phyloP scores from a whole-genome alignment of 2,329 filamentous ascomycete genomes.

The Fusarium bulbicola region DNA sequence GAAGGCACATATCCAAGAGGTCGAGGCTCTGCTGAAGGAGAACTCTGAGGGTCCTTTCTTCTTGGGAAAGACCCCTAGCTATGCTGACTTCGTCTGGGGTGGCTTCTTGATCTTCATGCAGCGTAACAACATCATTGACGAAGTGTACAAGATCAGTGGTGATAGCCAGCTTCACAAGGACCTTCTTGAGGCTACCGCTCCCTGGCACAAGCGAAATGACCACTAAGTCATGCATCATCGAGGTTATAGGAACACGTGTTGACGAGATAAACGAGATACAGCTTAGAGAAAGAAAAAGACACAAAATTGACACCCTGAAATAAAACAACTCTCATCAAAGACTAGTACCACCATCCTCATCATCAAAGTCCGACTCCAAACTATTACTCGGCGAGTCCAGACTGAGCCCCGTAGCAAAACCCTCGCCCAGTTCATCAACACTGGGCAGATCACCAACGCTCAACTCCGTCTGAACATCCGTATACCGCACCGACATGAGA shows the following conservation, averaged over 20 bases:
- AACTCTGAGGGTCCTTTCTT: conserved; percentile 68
- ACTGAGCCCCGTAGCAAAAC: conserved; percentile 10
- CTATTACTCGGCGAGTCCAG: not conserved
- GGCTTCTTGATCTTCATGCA: conserved; percentile 56
- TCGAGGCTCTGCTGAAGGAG: conserved; percentile 61
- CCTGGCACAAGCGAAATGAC: conserved; percentile 53
- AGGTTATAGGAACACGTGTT: not conserved
- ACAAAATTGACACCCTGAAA: not conserved
- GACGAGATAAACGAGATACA: not conserved
- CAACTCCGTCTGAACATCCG: conserved; percentile 18
- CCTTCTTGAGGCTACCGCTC: conserved; percentile 52
- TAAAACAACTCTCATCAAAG: not conserved
- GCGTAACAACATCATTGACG: conserved; percentile 47
- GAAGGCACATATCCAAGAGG: conserved; percentile 46
- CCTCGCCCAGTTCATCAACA: conserved; percentile 28
- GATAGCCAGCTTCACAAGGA: conserved; percentile 50
- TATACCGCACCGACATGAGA: conserved; percentile 11
- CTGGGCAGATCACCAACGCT: conserved; percentile 3
- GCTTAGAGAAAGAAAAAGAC: not conserved
- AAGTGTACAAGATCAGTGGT: conserved; percentile 49
- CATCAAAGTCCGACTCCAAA: conserved; percentile 15
- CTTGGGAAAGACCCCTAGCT: conserved; percentile 62
- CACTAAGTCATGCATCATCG: conserved; percentile 37
- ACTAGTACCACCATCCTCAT: conserved; percentile 27
- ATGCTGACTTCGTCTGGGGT: conserved; percentile 67